Conservation (phyloP, 352 stramenopile species). For the Phytophthora meadii region DNA sequence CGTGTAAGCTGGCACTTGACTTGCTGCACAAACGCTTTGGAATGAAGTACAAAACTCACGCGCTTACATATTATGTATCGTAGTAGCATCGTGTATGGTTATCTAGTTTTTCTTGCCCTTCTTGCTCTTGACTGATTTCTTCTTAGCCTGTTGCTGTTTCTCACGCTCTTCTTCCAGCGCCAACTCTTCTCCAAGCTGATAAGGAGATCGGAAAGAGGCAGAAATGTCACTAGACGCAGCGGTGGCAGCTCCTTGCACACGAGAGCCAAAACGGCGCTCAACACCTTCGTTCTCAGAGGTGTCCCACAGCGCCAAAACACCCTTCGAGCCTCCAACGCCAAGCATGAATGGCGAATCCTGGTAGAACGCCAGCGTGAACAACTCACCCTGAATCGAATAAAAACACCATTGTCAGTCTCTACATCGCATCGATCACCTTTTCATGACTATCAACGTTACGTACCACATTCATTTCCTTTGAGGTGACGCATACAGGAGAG, state of each 20-base stretch:
- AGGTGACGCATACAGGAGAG: slow-evolving; percentile 80
- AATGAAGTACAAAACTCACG: slow-evolving; percentile 1
- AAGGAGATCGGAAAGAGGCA: slow-evolving; percentile 75
- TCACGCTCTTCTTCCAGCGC: slow-evolving; percentile 74
- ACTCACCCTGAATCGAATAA: slow-evolving; percentile 65
- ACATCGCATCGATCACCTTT: neutral
- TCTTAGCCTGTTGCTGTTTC: slow-evolving; percentile 55
- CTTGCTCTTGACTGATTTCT: slow-evolving; percentile 52
- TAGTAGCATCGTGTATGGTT: slow-evolving; percentile 22
- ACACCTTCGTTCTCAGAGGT: slow-evolving; percentile 88
- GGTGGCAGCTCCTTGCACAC: slow-evolving; percentile 48
- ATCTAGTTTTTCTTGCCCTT: slow-evolving; percentile 51
- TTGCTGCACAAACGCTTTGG: neutral
- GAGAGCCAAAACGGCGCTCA: slow-evolving; percentile 84
- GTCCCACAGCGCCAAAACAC: slow-evolving; percentile 91
- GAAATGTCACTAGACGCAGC: slow-evolving; percentile 59
- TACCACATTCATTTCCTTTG: slow-evolving; percentile 94
- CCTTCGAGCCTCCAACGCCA: slow-evolving; percentile 89
- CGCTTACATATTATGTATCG: slow-evolving; percentile 16
- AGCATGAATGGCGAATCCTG: slow-evolving; percentile 90
- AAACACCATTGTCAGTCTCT: slow-evolving; percentile 8
- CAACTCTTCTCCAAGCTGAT: slow-evolving; percentile 82
- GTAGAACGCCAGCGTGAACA: slow-evolving; percentile 93
- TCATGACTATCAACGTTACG: slow-evolving; percentile 32
- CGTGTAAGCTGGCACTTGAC: neutral